Conservation (phyloP, 768 basidiomycete species). For the Rhodotorula babjevae region DNA sequence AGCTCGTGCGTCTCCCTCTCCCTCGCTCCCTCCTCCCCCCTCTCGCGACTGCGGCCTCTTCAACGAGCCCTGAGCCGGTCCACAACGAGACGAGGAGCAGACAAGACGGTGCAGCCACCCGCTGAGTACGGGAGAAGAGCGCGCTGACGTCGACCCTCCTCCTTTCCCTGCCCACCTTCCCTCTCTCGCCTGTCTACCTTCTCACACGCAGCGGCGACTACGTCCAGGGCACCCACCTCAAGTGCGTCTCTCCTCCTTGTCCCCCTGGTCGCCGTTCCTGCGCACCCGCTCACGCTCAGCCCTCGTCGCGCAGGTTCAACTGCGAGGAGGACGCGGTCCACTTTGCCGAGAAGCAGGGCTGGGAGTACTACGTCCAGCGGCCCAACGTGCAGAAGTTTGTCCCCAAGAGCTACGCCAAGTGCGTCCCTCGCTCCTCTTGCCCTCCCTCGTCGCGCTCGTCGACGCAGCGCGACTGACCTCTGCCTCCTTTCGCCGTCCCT, state of each 20-base stretch:
- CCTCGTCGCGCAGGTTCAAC: constrained; percentile 54
- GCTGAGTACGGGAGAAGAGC: neutral
- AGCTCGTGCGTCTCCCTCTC: constrained; percentile 64
- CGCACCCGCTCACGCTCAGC: neutral
- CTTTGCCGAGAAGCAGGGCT: constrained; percentile 84
- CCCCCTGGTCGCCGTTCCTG: too few species aligned
- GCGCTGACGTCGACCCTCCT: neutral
- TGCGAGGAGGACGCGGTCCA: constrained; percentile 2
- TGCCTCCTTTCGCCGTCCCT: neutral
- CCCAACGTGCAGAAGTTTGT: constrained; percentile 46
- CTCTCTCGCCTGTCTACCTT: too few species aligned
- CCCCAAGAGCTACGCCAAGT: constrained; percentile 49
- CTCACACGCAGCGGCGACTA: constrained; percentile 28
- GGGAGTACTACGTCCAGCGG: constrained; percentile 61
- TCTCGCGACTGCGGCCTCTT: too few species aligned
- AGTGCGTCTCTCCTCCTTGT: neutral
- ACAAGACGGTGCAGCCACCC: too few species aligned
- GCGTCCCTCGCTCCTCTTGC: constrained; percentile 8
- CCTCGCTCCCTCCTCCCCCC: neutral
- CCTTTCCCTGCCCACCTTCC: too few species aligned
- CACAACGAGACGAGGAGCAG: too few species aligned
- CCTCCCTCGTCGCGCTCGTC: neutral
- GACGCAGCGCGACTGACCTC: neutral
- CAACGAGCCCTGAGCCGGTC: too few species aligned
- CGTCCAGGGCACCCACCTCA: constrained; percentile 37